These are phyloP conservation scores for Hymenoscyphus fructigenus DNA, from an alignment of 2,329 filamentous ascomycete genomes.

Conservation along the genomic window DNA sequence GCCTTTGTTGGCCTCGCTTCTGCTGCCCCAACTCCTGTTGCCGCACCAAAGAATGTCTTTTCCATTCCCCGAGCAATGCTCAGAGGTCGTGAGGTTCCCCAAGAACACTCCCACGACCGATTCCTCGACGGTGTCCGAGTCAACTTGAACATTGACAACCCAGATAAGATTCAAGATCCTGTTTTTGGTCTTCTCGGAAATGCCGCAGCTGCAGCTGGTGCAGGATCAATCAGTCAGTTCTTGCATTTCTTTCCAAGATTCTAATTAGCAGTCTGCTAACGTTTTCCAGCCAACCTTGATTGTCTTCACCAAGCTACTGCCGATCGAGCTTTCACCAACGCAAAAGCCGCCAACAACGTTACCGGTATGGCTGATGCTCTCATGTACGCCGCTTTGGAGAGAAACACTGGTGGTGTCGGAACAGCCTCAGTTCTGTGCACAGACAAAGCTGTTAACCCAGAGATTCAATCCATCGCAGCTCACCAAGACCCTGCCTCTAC, in stretches of 20 bases:
- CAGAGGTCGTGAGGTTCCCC: conserved; percentile 50
- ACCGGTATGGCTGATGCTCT: conserved; percentile 53
- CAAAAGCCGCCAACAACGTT: conserved; percentile 54
- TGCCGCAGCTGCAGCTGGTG: conserved; percentile 48
- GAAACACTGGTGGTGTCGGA: conserved; percentile 60
- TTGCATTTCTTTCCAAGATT: background rate
- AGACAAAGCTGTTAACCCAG: conserved; percentile 59
- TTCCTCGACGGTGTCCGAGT: conserved; percentile 47
- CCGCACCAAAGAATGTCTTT: conserved; percentile 26
- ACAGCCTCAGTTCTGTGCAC: conserved; percentile 56
- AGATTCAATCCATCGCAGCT: conserved; percentile 62
- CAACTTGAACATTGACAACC: conserved; percentile 49
- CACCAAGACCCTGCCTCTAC: conserved; percentile 67
- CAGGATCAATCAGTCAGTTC: conserved; percentile 41
- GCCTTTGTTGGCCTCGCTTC: conserved; percentile 33
- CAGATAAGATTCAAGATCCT: conserved; percentile 47
- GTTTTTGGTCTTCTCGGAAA: conserved; percentile 55
- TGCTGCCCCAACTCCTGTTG: conserved; percentile 31
- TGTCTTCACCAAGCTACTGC: conserved; percentile 59
- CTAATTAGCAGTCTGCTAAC: background rate
- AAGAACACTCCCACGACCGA: conserved; percentile 55
- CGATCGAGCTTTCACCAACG: conserved; percentile 61
- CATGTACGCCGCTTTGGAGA: conserved; percentile 55
- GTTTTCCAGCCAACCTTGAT: conserved; percentile 44
- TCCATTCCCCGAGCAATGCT: conserved; percentile 34